Evolutionary conservation across 2,329 filamentous ascomycete species (phyloP).

Genomic region (Dissoconium aciculare): DNA sequence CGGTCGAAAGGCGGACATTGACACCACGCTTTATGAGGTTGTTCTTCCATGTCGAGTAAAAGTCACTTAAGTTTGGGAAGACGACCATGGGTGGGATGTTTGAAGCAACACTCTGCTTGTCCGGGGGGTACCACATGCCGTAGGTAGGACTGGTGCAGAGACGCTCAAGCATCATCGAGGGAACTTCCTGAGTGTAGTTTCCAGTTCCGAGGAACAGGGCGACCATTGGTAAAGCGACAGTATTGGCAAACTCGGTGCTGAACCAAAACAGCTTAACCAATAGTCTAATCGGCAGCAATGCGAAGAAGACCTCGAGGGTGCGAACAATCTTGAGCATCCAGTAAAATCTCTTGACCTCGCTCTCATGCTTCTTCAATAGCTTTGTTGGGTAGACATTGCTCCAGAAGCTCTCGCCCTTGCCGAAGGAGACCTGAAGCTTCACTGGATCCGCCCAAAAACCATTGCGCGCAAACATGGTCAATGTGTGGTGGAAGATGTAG

Average conservation of each 20-base stretch:
- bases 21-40: conserved; percentile 42
- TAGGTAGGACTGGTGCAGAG: conserved; percentile 40
- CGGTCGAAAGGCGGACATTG: conserved; percentile 40
- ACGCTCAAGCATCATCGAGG: conserved; percentile 47
- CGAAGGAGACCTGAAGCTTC: conserved; percentile 48
- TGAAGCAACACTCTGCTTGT: conserved; percentile 33
- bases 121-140: conserved; percentile 43
- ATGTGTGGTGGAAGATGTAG: conserved; percentile 53
- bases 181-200: conserved; percentile 58
- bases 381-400: conserved; percentile 49
- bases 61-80: conserved; percentile 46
- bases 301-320: conserved; percentile 45
- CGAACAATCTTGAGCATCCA: conserved; percentile 42
- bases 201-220: conserved; percentile 61
- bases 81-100: conserved; percentile 45
- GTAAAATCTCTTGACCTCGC: conserved; percentile 41
- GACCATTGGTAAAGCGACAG: conserved; percentile 55
- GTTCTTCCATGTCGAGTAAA: conserved; percentile 46
- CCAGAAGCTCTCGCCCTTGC: conserved; percentile 50
- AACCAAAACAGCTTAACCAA: conserved; percentile 56
- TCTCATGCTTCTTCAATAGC: conserved; percentile 40
- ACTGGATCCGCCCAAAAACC: conserved; percentile 43
- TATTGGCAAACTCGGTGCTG: conserved; percentile 53
- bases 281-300: conserved; percentile 45
- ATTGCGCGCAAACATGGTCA: conserved; percentile 48